Evolutionary conservation across 2,329 filamentous ascomycete genomes (phyloP), one percentile per base, ranked within the genome.

Genomic region (Nannizziopsis arthrosporioides): DNA sequence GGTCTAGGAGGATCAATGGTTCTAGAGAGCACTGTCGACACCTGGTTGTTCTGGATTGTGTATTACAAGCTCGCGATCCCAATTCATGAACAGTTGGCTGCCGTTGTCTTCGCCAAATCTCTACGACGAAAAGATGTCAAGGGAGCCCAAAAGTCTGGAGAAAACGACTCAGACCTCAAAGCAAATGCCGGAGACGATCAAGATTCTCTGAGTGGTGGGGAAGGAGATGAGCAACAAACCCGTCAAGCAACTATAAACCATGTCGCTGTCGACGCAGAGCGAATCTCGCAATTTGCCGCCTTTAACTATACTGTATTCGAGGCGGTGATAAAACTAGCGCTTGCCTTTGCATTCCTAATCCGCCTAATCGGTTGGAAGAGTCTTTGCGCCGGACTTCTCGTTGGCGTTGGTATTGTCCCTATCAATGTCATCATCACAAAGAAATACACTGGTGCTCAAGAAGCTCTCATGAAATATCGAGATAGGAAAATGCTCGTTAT

Each of bases 111-210:
- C 56, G 76, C 81, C 51, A 92, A 92, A 62, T 77, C 83, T 0
- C 78, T 88, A 72, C 75, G 81, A 38, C 76, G 81, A 42, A 90
- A 90, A 61, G 85, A 89, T 61, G 77, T 85, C 36, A 86, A 87
- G 60, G 75, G 77, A 9, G 51, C 53, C 22, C 71, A 62, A 39
- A 70, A 69, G 42, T 66, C 68, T 31, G 58, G 60, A n/a, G 57
- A 65, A 19, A 52, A 57, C 14, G 57, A 56, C 7, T 49, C 8
- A 48, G 61, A 2, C 61, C 8, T n/a, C 2, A 32, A 43, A 5
- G 32, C 15, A 15, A 10, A 31, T 11, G 61, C 55, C 5, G 56
- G 60, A 2, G 9, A 50, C 17, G 57, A 53, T 18, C 58, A 57
- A 11, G 62, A 67, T 27, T 7, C 3, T 4, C 22, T 4, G 4